Evolutionary conservation across 139 green algal genomes (phyloP).

Genomic region (Tetraselmis striata): DNA sequence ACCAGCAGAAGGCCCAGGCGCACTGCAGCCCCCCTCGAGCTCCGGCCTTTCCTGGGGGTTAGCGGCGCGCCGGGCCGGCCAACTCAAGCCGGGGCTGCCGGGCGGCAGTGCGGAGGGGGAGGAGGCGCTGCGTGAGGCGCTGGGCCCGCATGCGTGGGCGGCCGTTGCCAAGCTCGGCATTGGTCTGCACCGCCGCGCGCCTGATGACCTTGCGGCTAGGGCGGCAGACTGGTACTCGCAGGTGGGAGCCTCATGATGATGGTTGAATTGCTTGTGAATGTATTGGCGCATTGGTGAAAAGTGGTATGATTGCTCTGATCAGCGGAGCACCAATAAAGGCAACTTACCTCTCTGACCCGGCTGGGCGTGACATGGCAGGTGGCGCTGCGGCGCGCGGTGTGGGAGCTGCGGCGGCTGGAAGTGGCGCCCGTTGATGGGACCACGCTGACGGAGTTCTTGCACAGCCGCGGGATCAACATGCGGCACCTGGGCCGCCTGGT

Average conservation of each 20-base stretch:
- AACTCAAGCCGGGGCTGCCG: background rate
- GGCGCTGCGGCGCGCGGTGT: constrained; percentile 22
- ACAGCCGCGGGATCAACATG: constrained; percentile 29
- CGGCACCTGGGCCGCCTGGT: constrained; percentile 24
- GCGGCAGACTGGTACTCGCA: background rate
- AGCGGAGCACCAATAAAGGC: too few species aligned
- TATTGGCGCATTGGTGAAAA: too few species aligned
- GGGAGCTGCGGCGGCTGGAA: constrained; percentile 34
- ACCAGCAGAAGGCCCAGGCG: constrained; percentile 18
- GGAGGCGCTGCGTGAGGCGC: constrained; percentile 1
- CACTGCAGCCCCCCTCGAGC: background rate
- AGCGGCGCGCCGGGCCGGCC: too few species aligned
- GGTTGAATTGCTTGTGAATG: background rate
- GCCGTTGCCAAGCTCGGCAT: background rate
- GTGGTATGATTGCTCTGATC: too few species aligned
- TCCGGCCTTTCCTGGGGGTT: background rate
- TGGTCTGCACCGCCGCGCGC: constrained; percentile 6
- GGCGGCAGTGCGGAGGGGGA: constrained; percentile 3
- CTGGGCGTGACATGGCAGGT: too few species aligned
- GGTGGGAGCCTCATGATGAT: too few species aligned
- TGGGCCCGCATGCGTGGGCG: background rate
- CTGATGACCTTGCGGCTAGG: background rate
- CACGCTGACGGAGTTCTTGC: constrained; percentile 43
- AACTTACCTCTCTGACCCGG: too few species aligned
- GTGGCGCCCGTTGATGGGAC: constrained; percentile 34